Evolutionary conservation across 768 basidiomycete species (phyloP).

Genomic region (Leccinellum luteum): DNA sequence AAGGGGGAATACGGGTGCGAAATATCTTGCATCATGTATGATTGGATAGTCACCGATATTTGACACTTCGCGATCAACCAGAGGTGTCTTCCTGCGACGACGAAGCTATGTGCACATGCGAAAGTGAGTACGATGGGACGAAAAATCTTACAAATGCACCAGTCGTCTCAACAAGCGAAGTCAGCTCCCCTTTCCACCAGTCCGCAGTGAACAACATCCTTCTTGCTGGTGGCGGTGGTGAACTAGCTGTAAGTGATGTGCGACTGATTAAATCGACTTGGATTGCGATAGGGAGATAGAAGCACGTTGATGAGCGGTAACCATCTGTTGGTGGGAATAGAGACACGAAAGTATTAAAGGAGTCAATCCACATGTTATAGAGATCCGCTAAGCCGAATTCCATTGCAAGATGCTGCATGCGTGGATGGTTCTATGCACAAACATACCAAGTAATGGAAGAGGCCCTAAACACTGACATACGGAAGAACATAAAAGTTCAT

Average conservation of each 20-base stretch:
- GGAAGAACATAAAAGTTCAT: slow-evolving; percentile 3
- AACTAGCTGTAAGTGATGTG: not conserved
- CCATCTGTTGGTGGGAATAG: not conserved
- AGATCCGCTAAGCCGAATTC: not conserved
- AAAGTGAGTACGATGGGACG: not conserved
- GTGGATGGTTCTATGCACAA: not conserved
- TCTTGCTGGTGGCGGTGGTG: not conserved
- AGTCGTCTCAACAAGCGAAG: not conserved
- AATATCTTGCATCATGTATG: not conserved
- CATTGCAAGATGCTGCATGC: slow-evolving; percentile 3
- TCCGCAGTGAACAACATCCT: not conserved
- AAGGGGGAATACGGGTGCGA: not conserved
- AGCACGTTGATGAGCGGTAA: not conserved
- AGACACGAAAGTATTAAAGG: not conserved
- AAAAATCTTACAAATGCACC: not conserved
- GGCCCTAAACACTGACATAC: not conserved
- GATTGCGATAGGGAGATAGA: not conserved
- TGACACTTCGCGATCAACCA: not conserved
- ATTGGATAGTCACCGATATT: not conserved
- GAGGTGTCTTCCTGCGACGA: not conserved
- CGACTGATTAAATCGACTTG: not conserved
- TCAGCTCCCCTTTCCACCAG: not conserved
- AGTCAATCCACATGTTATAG: not conserved
- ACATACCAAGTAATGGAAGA: not conserved
- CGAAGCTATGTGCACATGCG: not conserved